Base-by-base conservation (phyloP, 257 asterid genomes). In the Plantago elongata region DNA sequence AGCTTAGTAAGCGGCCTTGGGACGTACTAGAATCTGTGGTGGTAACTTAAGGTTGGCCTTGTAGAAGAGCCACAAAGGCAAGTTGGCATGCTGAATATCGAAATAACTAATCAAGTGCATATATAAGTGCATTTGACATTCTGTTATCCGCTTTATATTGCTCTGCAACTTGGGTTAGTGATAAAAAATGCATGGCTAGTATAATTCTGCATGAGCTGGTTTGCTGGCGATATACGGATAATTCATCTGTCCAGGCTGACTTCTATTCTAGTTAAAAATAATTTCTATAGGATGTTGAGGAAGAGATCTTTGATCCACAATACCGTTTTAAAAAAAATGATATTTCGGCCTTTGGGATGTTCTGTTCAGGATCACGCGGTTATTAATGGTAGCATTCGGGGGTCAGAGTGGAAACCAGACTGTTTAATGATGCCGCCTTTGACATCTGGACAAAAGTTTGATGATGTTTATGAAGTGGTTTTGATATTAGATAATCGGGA, bases 401-500 rank as follows among this genome's bases (percentile, higher is more conserved):
- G 71, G 54, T 75, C 72, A 57, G 85, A 74, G 71, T 44, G 82
- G 65, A 82, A 77, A 78, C 60, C 73, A 54, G 76, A 71, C 61
- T 73, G 74, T 62, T 70, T 84, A 65, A 74, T 87, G 3, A 65
- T 66, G 76, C 99, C 97, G 9, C 97, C 99, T 67, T 78, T 92
- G 79, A 77, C 72, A 55, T 60, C 70, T 61, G 93, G 95, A 72
- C 96, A 92, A 77, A 70, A 77, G 71, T 92, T 92, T 78, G 86
- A 80, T 68, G 99, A 89, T 80, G 84, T 78, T 45, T 92, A 89
- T 79, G 91, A 77, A 77, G 89, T 92, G 60, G 54, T 83, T 67
- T 67, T 92, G 82, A 75, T 92, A 77, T 78, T 92, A 69, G 99
- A 92, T 81, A 78, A 89, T 60, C 83, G 99, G 72, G 99, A 92